Evolutionary conservation across 1,139 yeast genomes (phyloP), one percentile per base, ranked within the genome.

Genomic region (Candida dubliniensis): DNA sequence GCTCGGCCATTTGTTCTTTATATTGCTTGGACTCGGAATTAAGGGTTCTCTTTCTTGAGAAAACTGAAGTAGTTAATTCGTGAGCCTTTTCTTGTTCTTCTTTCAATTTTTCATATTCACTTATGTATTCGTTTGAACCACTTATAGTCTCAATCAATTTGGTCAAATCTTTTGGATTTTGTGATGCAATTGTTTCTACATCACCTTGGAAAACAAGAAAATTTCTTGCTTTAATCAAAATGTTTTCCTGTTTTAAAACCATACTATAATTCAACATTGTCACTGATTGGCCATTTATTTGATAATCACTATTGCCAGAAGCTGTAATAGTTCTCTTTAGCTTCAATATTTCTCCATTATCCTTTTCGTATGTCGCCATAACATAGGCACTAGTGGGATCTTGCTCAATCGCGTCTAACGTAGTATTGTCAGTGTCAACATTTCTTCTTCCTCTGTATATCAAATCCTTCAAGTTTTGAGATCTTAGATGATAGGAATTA

Each of bases 171-270:
- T 67, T 66, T 0, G 98, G 81, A 0, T 93, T 82, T 60, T 91
- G 96, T 2, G 96, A 78, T 0, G 99, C 99, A 42, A 93, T 84
- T 54, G 85, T 86, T 61, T 93, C 99, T 39, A 93, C 96, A 60
- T 93, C 98, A 45, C 99, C 99, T 68, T 93, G 99, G 61, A 93
- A 91, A 12, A 95, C 98, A 50, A 93, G 68, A 59, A 93, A 93
- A 63, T 95, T 91, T 57, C 91, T 79, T 1, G 97, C 97, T 59
- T 87, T 88, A 52, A 90, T 86, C 50, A 91, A 69, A 47, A 95
- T 90, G 56, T 88, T 87, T 59, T 91, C 96, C n/a, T 72, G 71
- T 52, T 86, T 87, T 57, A 95, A 73, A 1, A 82, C 73, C 41
- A 74, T 71, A 0, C 85, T 63, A 59, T 91, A 93, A 51, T 84